Percentiles rank a stretch among this genome's conserved stretches.
phyloP scores from a whole-genome alignment of 2,329 filamentous ascomycete species.

The Colletotrichum liriopes region DNA sequence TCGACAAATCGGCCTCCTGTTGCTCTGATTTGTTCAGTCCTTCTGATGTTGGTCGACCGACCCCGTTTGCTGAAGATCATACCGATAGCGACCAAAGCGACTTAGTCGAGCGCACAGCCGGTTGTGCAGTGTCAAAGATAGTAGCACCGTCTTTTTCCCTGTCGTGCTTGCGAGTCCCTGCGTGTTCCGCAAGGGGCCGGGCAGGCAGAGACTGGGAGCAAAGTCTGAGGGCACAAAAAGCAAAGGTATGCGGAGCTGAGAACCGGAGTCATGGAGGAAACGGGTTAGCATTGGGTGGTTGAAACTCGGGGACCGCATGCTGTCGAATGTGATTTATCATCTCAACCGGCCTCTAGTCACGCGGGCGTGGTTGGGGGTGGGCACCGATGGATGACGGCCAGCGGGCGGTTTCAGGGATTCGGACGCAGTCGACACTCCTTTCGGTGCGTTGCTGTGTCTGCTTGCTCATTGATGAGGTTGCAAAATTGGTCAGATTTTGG shows the following conservation, averaged over 20 bases:
- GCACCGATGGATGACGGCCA: slow-evolving; percentile 19
- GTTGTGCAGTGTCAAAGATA: neutral
- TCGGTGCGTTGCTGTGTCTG: slow-evolving; percentile 16
- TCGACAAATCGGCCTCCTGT: neutral
- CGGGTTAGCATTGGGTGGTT: slow-evolving; percentile 21
- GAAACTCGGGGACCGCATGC: slow-evolving; percentile 31
- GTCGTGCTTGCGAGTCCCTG: slow-evolving; percentile 25
- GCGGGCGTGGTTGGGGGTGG: slow-evolving; percentile 35
- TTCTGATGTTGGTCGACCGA: neutral
- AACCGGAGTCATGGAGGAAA: slow-evolving; percentile 19
- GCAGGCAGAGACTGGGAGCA: slow-evolving; percentile 10
- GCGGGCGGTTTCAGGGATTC: slow-evolving; percentile 16
- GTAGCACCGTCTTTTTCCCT: slow-evolving; percentile 18
- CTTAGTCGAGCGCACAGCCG: no score
- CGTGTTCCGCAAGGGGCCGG: slow-evolving; percentile 28
- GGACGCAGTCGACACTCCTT: neutral
- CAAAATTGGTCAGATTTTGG: slow-evolving; percentile 20
- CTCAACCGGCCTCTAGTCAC: slow-evolving; percentile 25
- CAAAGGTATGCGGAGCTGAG: slow-evolving; percentile 35
- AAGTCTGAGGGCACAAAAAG: slow-evolving; percentile 27
- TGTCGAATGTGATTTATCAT: slow-evolving; percentile 38
- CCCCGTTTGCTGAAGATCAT: slow-evolving; percentile 23
- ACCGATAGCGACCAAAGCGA: neutral
- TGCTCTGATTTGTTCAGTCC: slow-evolving; percentile 14
- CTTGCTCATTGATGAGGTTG: neutral